Evolutionary conservation across 495 filamentous ascomycete genomes (phyloP).

Genomic region (Aspergillus kassunensis): DNA sequence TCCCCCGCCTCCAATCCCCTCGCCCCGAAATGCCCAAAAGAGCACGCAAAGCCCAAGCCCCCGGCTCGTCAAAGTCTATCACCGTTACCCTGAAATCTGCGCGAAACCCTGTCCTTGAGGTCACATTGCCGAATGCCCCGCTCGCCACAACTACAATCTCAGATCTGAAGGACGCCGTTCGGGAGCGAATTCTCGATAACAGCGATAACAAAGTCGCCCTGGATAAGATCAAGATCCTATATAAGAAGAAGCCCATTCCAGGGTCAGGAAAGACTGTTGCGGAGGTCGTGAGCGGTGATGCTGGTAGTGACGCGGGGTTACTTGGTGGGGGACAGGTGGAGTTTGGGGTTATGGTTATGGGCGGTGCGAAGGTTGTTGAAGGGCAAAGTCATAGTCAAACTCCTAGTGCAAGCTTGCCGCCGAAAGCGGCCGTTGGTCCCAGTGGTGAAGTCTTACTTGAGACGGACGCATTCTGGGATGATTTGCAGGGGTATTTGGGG

Average conservation of each 20-base stretch:
- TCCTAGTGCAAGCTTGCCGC: conserved; percentile 20
- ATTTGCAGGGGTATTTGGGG: conserved; percentile 74
- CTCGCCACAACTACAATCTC: conserved; percentile 64
- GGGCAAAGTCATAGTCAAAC: conserved; percentile 22
- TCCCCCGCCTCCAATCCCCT: conserved; percentile 43
- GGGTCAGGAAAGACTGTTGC: conserved; percentile 56
- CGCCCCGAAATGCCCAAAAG: conserved; percentile 52
- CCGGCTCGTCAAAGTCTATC: conserved; percentile 47
- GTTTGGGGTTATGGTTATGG: conserved; percentile 84
- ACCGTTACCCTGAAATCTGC: conserved; percentile 67
- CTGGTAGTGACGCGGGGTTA: conserved; percentile 33
- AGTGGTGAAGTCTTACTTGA: conserved; percentile 57
- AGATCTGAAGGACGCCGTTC: conserved; percentile 65
- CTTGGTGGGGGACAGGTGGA: conserved; percentile 51
- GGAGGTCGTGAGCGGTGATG: conserved; percentile 46
- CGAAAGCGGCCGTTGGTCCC: conserved; percentile 50
- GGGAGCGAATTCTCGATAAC: conserved; percentile 38
- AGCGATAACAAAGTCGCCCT: conserved; percentile 32
- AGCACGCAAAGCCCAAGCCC: conserved; percentile 34
- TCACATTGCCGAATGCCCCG: conserved; percentile 55
- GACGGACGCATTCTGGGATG: conserved; percentile 80
- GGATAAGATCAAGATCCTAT: conserved; percentile 77
- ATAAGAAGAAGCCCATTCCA: conserved; percentile 73
- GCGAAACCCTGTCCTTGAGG: conserved; percentile 64
- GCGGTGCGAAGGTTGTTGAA: conserved; percentile 43